Base-by-base conservation (phyloP, 805 yeast species). In the Pichia nakasei region DNA sequence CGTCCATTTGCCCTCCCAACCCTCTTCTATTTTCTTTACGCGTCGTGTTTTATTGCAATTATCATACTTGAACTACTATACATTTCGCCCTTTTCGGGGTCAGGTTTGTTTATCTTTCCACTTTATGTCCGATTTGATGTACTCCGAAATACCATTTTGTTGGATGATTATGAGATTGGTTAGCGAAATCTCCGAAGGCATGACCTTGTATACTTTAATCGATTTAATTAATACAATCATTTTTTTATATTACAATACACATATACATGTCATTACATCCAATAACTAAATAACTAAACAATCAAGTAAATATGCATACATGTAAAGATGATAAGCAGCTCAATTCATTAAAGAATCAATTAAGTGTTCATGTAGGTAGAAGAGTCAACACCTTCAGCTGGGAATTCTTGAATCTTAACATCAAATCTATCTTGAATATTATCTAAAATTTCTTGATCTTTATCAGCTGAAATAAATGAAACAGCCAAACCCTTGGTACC, bases 401-500 rank as follows among this genome's bases (percentile, higher is more conserved):
- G 97, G 81, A 86, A 89, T 59, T 85, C 94, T 48, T 88, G 74
- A 61, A 91, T 81, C 71, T 89, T 86, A 55, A 93, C 97, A 66
- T 91, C 97, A 68, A 93, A 93, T 71, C 97, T 82, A 56, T 86
- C 94, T 74, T 93, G 98, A 63, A 93, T 93, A 70, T 87, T 83
- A 59, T 76, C 84, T 66, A 93, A 75, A 36, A 89, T 85, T 69
- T 82, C 86, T 67, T 87, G 88, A 63, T 93, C 98, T 52, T 81
- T 91, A 58, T 80, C 84, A 47, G 81, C 74, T 36, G 93, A 74
- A 44, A 93, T 93, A 53, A 91, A 85, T 35, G 96, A 86, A 47
- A 93, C 76, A 43, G 97, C 95, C 58, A 93, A 80, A 72, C 98
- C 98, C 73, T 91, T 91, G 64, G 98, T 91, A 74, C 98, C 98